Evolutionary conservation across 352 stramenopile species (phyloP).

Genomic region (Poterioochromonas sp.): DNA sequence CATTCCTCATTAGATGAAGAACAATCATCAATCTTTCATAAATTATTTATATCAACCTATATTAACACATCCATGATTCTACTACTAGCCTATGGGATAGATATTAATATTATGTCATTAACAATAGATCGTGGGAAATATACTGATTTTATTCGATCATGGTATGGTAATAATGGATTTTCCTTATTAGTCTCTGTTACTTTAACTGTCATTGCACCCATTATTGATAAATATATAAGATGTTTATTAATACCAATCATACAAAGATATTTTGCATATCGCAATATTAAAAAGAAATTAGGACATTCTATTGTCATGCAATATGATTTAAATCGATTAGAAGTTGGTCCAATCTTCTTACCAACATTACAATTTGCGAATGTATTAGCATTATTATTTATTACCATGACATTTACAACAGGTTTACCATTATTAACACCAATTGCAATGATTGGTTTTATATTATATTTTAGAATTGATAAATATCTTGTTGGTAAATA

Average conservation of each 20-base stretch:
- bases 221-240: not conserved
- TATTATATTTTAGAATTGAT: not conserved
- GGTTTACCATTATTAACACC: not conserved
- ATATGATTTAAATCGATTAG: not conserved
- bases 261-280: no score
- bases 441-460: not conserved
- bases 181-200: not conserved
- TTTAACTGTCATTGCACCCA: not conserved
- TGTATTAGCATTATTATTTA: not conserved
- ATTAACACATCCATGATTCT: not conserved
- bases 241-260: no score
- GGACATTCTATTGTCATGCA: not conserved
- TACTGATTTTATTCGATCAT: not conserved
- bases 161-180: not conserved
- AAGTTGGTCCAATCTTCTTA: not conserved
- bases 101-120: not conserved
- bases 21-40: not conserved
- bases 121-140: not conserved
- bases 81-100: not conserved
- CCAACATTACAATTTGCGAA: not conserved
- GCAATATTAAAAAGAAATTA: not conserved
- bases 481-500: not conserved
- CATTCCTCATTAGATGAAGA: not conserved
- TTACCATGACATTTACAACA: not conserved
- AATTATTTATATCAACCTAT: slow-evolving; percentile 1